Evolutionary conservation across 345 rosid species (phyloP).

Genomic region (Lepidium africanum): DNA sequence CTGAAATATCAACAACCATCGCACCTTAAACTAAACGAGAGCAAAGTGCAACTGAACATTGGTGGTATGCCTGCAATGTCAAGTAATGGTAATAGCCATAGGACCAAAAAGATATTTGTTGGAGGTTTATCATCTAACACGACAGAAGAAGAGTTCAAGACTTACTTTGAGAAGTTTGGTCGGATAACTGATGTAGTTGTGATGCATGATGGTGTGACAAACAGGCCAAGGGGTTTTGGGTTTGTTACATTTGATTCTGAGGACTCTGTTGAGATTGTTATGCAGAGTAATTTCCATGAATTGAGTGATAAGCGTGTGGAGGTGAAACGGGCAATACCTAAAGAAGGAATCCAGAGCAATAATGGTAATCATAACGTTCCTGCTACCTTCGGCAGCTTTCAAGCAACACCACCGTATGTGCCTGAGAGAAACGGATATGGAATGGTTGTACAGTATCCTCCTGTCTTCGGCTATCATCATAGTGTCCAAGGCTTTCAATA

Average conservation of each 20-base stretch:
- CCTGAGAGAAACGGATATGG: conserved; percentile 33
- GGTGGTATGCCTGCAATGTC: conserved; percentile 13
- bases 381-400: conserved; percentile 11
- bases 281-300: conserved; percentile 55
- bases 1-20: conserved; percentile 21
- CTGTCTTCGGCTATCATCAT: conserved; percentile 17
- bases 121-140: conserved; percentile 69
- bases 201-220: conserved; percentile 62
- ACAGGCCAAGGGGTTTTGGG: conserved; percentile 84
- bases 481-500: conserved; percentile 29
- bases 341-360: conserved; percentile 43
- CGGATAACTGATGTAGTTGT: conserved; percentile 68
- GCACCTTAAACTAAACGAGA: conserved; percentile 18
- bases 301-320: conserved; percentile 60
- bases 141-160: conserved; percentile 61
- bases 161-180: conserved; percentile 73
- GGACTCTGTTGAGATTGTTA: conserved; percentile 59
- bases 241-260: conserved; percentile 69
- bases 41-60: conserved; percentile 1
- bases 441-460: conserved; percentile 16
- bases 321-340: conserved; percentile 82
- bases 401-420: conserved; percentile 22
- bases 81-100: conserved; percentile 18
- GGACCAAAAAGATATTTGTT: conserved; percentile 67
- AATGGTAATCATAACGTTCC: not conserved